Conservation (phyloP, 306 rosid genomes). For the Dicorynia guianensis region DNA sequence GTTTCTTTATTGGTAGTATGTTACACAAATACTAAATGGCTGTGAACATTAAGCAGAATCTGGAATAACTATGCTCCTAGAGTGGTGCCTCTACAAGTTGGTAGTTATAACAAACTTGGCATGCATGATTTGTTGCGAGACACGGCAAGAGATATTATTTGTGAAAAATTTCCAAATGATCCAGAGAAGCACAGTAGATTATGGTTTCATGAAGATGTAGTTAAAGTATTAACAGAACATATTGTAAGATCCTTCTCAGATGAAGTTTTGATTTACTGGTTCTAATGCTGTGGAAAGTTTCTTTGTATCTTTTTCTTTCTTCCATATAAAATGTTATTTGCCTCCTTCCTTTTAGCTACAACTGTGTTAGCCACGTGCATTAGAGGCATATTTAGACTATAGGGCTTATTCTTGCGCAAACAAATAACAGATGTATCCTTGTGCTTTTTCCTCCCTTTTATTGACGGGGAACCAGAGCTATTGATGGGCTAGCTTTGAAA, state of each 20-base stretch:
- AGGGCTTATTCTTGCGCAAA: background rate
- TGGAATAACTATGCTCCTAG: background rate
- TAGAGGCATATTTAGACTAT: background rate
- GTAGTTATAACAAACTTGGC: background rate
- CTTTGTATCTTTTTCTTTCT: no score
- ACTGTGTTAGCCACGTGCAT: no score
- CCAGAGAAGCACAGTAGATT: background rate
- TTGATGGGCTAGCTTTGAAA: constrained; percentile 44
- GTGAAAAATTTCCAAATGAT: background rate
- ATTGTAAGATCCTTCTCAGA: background rate
- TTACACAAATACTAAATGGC: background rate
- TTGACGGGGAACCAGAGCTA: constrained; percentile 34
- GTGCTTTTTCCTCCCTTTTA: background rate
- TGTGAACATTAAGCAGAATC: background rate
- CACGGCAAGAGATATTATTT: background rate
- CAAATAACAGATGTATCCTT: background rate
- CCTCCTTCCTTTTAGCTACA: background rate
- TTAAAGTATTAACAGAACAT: background rate
- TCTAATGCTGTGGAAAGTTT: background rate
- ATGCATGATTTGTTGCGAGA: constrained; percentile 13
- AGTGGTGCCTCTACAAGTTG: background rate
- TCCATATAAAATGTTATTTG: background rate
- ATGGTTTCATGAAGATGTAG: background rate
- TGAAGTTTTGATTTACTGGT: background rate
- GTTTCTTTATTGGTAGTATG: constrained; percentile 39